A percentile compares a stretch with the other conserved stretches of the same genome.
These are phyloP conservation scores for Pyrenophora graminea DNA, from an alignment of 2,329 filamentous ascomycete genomes.

Conservation along the genomic window DNA sequence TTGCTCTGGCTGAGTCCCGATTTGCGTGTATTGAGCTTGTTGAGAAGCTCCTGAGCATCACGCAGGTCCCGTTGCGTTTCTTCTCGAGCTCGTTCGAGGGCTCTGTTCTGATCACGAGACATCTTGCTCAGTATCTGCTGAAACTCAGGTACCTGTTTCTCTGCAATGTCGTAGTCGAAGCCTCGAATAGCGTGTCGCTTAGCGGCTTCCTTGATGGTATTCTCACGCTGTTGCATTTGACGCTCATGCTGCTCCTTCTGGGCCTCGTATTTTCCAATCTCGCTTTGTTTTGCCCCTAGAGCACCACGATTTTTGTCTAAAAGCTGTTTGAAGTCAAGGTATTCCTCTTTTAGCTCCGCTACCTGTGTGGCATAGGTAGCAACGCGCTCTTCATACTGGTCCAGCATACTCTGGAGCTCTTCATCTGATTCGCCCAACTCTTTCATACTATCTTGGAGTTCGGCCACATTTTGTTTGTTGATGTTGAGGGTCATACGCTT, in stretches of 20 bases:
- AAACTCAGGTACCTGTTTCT: constrained; percentile 75
- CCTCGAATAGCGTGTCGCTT: constrained; percentile 78
- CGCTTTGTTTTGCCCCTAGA: constrained; percentile 56
- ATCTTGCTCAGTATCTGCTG: constrained; percentile 76
- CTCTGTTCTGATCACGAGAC: constrained; percentile 75
- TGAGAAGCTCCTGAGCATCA: constrained; percentile 71
- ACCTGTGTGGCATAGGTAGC: constrained; percentile 66
- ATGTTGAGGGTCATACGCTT: constrained; percentile 76
- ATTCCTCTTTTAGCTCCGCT: constrained; percentile 65
- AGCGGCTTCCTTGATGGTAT: constrained; percentile 78
- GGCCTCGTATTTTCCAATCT: constrained; percentile 79
- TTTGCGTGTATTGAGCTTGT: constrained; percentile 73
- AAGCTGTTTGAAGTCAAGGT: constrained; percentile 63
- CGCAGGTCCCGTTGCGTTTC: constrained; percentile 76
- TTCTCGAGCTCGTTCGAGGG: constrained; percentile 73
- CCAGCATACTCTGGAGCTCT: constrained; percentile 70
- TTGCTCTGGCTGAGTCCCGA: constrained; percentile 75
- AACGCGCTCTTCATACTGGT: constrained; percentile 78
- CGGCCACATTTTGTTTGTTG: constrained; percentile 70
- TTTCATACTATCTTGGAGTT: constrained; percentile 72
- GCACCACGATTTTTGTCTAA: constrained; percentile 53
- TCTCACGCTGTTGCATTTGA: constrained; percentile 71
- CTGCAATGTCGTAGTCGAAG: constrained; percentile 77
- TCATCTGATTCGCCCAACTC: constrained; percentile 79
- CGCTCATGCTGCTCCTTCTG: constrained; percentile 86